Conservation (phyloP, 768 basidiomycete genomes). For the Russula ochroleuca region DNA sequence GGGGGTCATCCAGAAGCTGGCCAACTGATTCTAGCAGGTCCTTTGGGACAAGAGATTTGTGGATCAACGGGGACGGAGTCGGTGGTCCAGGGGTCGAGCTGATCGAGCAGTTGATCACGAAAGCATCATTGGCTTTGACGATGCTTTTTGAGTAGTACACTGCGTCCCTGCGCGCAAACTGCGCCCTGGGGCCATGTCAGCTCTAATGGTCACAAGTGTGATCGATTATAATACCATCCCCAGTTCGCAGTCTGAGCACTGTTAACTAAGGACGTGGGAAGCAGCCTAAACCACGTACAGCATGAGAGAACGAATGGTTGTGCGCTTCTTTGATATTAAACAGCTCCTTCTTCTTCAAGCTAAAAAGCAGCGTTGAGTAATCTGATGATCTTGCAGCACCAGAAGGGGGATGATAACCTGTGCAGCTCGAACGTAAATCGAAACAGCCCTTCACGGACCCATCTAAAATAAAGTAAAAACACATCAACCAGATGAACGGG, state of each 20-base stretch:
- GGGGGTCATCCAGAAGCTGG: constrained; percentile 68
- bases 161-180: constrained; percentile 71
- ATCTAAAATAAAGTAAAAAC: constrained; percentile 42
- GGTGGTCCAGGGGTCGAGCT: constrained; percentile 59
- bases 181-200: constrained; percentile 47
- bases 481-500: not conserved
- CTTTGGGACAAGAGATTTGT: constrained; percentile 58
- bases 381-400: not conserved
- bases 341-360: constrained; percentile 46
- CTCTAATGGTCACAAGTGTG: not conserved
- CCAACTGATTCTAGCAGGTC: constrained; percentile 69
- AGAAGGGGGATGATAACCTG: constrained; percentile 44
- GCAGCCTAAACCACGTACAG: constrained; percentile 37
- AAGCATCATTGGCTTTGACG: constrained; percentile 58
- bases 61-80: constrained; percentile 40
- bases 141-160: constrained; percentile 56
- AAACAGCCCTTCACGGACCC: constrained; percentile 81
- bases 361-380: constrained; percentile 22
- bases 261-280: not conserved
- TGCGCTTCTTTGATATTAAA: constrained; percentile 74
- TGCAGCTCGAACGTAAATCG: constrained; percentile 82
- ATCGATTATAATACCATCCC: constrained; percentile 59
- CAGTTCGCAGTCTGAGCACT: constrained; percentile 67
- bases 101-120: constrained; percentile 75
- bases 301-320: constrained; percentile 76